Evolutionary conservation across 495 filamentous ascomycete genomes (phyloP), one percentile per base, ranked within the genome.

Genomic region (Aspergillus nidulans): DNA sequence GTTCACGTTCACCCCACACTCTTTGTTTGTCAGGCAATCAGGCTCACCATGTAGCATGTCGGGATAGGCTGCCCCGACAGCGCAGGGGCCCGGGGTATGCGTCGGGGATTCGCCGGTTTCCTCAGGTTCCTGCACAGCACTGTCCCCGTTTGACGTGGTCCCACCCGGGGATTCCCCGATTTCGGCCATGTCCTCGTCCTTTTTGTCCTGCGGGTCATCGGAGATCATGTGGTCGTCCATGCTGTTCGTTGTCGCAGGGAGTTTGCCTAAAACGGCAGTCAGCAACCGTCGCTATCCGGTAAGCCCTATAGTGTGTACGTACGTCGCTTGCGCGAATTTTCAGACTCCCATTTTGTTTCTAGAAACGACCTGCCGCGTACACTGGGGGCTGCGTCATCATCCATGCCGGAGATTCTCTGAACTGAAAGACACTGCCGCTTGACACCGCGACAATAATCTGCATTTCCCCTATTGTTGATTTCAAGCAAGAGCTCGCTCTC

Each of bases 351-450:
- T 40, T 72, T 67, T n/a, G 68, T 75, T 52, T 69, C 71, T 1
- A 74, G 60, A 53, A 77, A 75, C 15, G 70, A 74, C 36, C 64
- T 59, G 18, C 63, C 67, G 6, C 63, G 58, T 48, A 21, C 21
- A 58, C 55, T 1, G 46, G 13, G 12, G 55, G 38, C 32, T 30
- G 15, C 28, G 16, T 28, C 9, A 18, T 38, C 41, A 8, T 32
- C 45, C 32, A 15, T 36, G 9, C 0, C 20, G 6, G 21, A 36
- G 4, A 12, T 49, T 26, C 18, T 26, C 1, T 65, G 56, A 10
- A 45, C 24, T 15, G 59, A 58, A 18, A 75, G 59, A 56, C 76
- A 71, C 34, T 67, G 64, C n/a, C 77, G 69, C 68, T 81, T 81
- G 12, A 77, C 71, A 19, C 73, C 71, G 16, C 77, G 74, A 18